Evolutionary conservation across 805 yeast genomes (phyloP), one percentile per base, ranked within the genome.

Genomic region (Diddensiella transvaalensis): DNA sequence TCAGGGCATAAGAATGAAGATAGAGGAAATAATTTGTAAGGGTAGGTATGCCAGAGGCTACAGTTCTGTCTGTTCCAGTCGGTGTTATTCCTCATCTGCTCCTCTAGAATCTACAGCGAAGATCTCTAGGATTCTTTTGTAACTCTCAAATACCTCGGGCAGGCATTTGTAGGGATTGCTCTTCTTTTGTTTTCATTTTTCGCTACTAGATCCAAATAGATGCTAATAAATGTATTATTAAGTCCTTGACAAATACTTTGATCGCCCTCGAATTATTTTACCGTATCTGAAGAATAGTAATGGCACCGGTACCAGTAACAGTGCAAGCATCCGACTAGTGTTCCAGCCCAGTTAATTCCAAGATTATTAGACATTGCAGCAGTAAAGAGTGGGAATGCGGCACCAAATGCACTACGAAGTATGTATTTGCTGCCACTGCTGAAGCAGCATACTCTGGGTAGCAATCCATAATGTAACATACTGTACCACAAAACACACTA

Each of bases 341-440:
- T 69, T 53, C 91, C 90, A 1, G 93, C 91, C 91, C 91, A 86
- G 56, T 85, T 81, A 36, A 74, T 75, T 37, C 87, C 85, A 79
- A 86, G 74, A 51, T 72, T 73, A 23, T 70, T 64, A 65, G 85
- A 85, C 91, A 87, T 82, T 56, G 75, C 80, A 2, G 74, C 68
- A 0, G 88, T 85, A 62, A 86, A 86, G 47, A 86, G 69, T 41
- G 88, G 88, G 76, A 81, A 81, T 0, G 80, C 80, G 29, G 83
- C 85, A 46, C 86, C 91, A 55, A 81, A 79, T 0, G 73, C 68
- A 2, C 86, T 78, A 67, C 93, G 80, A 60, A 85, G 64, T 59
- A 85, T 75, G 90, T 79, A 63, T 85, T 85, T 5, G 79, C 89
- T 2, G 90, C 87, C 50, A 84, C 66, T 2, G 88, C 91, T 19